phyloP scores from a whole-genome alignment of 495 filamentous ascomycete genomes.

The Patellaria atrata region DNA sequence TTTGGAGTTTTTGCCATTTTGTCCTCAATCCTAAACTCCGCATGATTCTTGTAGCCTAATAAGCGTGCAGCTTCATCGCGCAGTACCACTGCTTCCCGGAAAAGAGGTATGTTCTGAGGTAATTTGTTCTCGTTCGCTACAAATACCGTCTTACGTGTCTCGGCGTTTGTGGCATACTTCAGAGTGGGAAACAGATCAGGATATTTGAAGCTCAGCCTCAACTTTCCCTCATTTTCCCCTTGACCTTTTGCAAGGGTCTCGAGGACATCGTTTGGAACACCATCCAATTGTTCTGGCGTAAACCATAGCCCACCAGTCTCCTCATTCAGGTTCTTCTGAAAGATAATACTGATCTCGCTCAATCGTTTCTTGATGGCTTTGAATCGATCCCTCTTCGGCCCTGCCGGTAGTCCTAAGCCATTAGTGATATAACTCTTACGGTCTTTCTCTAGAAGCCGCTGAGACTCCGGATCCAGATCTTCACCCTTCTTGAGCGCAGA shows the following conservation, averaged over 20 bases:
- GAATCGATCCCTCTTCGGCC: slow-evolving; percentile 47
- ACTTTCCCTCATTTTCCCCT: slow-evolving; percentile 42
- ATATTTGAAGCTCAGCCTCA: slow-evolving; percentile 55
- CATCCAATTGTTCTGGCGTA: slow-evolving; percentile 43
- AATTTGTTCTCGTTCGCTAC: slow-evolving; percentile 65
- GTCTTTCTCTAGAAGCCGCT: slow-evolving; percentile 51
- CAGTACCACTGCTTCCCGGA: slow-evolving; percentile 72
- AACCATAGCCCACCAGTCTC: slow-evolving; percentile 56
- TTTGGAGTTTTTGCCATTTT: slow-evolving; percentile 95
- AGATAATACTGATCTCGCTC: slow-evolving; percentile 48
- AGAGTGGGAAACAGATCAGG: slow-evolving; percentile 52
- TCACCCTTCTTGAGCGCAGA: slow-evolving; percentile 44
- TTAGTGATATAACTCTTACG: slow-evolving; percentile 52
- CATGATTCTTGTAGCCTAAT: slow-evolving; percentile 84
- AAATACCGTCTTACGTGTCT: slow-evolving; percentile 42
- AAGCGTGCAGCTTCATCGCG: slow-evolving; percentile 88
- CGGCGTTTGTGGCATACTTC: slow-evolving; percentile 45
- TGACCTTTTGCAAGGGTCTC: slow-evolving; percentile 29
- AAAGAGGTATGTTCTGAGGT: slow-evolving; percentile 73
- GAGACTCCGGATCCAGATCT: slow-evolving; percentile 47
- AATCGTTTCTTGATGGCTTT: slow-evolving; percentile 61
- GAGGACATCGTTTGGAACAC: slow-evolving; percentile 48
- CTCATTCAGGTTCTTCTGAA: slow-evolving; percentile 57
- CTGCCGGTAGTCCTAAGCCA: slow-evolving; percentile 46
- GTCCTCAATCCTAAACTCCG: slow-evolving; percentile 78